These are phyloP conservation scores for Phyllosticta capitalensis DNA, from an alignment of 2,329 filamentous ascomycete species.

Conservation along the genomic window DNA sequence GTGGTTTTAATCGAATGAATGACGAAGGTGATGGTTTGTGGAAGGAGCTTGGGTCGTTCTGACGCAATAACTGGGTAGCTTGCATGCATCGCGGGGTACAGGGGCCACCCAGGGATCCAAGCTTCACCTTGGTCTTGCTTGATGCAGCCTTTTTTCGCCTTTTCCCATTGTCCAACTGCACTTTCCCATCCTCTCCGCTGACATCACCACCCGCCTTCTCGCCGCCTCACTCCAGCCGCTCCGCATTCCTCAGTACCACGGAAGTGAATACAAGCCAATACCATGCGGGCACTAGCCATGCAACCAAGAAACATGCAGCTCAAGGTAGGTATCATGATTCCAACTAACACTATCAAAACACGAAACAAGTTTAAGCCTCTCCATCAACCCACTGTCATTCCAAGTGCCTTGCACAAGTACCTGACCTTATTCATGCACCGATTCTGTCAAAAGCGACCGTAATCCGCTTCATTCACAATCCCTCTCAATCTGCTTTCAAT, in stretches of 20 bases:
- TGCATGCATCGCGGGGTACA: neutral
- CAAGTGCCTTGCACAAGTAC: no score
- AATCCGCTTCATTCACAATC: no score
- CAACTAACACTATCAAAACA: neutral
- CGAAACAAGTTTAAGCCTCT: neutral
- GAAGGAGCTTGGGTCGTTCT: constrained; percentile 4
- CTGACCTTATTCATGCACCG: no score
- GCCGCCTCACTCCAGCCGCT: no score
- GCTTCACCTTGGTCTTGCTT: neutral
- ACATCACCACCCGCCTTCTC: constrained; percentile 4
- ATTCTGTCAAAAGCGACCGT: no score
- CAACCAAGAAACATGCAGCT: neutral
- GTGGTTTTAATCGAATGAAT: constrained; percentile 2
- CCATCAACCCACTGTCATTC: no score
- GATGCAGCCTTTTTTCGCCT: neutral
- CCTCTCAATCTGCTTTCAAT: no score
- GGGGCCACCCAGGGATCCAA: neutral
- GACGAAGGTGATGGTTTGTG: constrained; percentile 1
- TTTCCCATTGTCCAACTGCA: neutral
- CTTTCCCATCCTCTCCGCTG: neutral
- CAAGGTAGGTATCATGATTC: neutral
- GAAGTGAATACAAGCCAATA: neutral
- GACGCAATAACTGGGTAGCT: constrained; percentile 4
- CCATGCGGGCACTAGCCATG: neutral
- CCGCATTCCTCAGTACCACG: neutral